Conservation (phyloP, 352 stramenopile species). For the Pythium insidiosum region DNA sequence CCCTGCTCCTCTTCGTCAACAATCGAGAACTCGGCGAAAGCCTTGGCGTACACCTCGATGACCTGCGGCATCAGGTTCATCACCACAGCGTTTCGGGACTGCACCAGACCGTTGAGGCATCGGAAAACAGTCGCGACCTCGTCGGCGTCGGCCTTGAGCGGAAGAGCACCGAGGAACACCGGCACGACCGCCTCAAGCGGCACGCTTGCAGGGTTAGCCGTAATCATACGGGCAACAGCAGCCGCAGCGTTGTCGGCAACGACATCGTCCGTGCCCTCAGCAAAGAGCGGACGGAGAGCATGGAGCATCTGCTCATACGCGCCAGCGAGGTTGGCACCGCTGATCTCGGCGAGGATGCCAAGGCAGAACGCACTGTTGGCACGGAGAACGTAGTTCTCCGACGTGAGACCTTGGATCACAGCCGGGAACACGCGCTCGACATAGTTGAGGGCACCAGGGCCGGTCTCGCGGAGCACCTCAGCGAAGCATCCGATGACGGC, state of each 20-base stretch:
- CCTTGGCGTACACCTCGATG: conserved; percentile 76
- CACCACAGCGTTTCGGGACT: conserved; percentile 81
- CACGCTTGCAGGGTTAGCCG: conserved; percentile 59
- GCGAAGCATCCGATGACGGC: conserved; percentile 94
- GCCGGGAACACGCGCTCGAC: conserved; percentile 87
- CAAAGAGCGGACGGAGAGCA: conserved; percentile 88
- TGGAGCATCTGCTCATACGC: conserved; percentile 90
- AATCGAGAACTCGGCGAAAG: conserved; percentile 43
- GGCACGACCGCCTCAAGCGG: conserved; percentile 92
- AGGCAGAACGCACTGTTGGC: conserved; percentile 94
- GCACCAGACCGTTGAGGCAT: conserved; percentile 90
- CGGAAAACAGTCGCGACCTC: conserved; percentile 95
- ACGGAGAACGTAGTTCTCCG: conserved; percentile 90
- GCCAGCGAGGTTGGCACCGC: conserved; percentile 55
- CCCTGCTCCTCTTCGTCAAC: conserved; percentile 68
- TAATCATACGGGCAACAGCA: conserved; percentile 92
- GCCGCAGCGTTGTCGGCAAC: conserved; percentile 91
- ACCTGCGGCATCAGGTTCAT: conserved; percentile 67
- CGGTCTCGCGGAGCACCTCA: conserved; percentile 91
- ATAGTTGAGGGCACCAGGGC: conserved; percentile 73
- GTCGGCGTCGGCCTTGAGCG: conserved; percentile 95
- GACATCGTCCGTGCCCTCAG: conserved; percentile 78
- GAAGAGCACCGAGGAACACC: conserved; percentile 89
- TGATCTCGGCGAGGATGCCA: conserved; percentile 87
- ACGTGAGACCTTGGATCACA: conserved; percentile 84